Conservation (phyloP, 495 filamentous ascomycete species). For the Podospora fimiseda region DNA sequence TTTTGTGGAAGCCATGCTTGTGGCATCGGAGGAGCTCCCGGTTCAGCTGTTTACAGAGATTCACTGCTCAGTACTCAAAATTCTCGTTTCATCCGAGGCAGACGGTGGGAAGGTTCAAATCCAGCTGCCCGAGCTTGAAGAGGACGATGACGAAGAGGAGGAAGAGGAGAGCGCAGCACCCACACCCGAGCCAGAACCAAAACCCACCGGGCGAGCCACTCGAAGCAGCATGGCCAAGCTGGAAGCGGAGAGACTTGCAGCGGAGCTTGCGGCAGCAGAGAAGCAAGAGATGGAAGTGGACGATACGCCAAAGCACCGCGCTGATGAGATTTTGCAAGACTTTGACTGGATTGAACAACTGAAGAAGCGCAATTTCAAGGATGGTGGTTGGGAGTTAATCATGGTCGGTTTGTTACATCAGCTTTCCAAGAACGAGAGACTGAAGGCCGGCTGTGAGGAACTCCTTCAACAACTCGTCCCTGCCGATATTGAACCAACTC, state of each 20-base stretch:
- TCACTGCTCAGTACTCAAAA: conserved; percentile 85
- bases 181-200: conserved; percentile 61
- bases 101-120: conserved; percentile 74
- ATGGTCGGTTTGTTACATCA: conserved; percentile 82
- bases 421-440: conserved; percentile 66
- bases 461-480: conserved; percentile 76
- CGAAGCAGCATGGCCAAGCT: conserved; percentile 77
- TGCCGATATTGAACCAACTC: conserved; percentile 61
- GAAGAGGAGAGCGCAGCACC: conserved; percentile 54
- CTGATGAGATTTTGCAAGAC: conserved; percentile 65
- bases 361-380: conserved; percentile 74
- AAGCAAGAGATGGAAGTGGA: conserved; percentile 31
- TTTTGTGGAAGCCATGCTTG: conserved; percentile 80
- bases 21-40: conserved; percentile 66
- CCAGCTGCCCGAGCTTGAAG: conserved; percentile 69
- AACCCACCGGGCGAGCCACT: conserved; percentile 64
- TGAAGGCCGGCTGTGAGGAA: conserved; percentile 66
- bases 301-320: conserved; percentile 55
- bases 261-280: conserved; percentile 46
- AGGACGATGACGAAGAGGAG: conserved; percentile 51
- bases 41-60: conserved; percentile 87
- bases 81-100: conserved; percentile 67
- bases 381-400: conserved; percentile 88
- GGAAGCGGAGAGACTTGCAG: conserved; percentile 59
- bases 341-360: conserved; percentile 82